Evolutionary conservation across 805 yeast genomes (phyloP), one percentile per base, ranked within the genome.

Genomic region (Schizosaccharomyces octosporus): DNA sequence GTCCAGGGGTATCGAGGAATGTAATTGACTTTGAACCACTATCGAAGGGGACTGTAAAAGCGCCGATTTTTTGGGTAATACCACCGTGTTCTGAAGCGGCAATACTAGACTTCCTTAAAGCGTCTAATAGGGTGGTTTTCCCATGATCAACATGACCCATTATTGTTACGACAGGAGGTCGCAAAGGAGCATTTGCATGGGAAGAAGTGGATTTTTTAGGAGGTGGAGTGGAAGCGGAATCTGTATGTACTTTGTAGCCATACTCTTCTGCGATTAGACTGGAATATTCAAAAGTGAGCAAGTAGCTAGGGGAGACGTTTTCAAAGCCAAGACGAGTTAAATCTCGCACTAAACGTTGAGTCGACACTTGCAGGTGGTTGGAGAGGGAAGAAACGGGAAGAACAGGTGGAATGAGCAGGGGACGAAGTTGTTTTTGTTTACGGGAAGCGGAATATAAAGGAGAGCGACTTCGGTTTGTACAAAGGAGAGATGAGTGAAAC

Each of bases 71-170:
- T 71, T 93, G 98, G 0, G 98, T 93, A 61, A 93, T 93, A 21
- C 98, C 97, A 62, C 98, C 98, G 70, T 82, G 85, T 69, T 93
- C 98, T 54, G 82, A 79, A 39, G 81, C 80, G 0, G 84, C 97
- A 6, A 93, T 81, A 0, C 89, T 80, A 0, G 95, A 84, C 65
- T 86, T 87, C 57, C 97, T 77, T 67, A 93, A 74, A 67, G 81
- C 80, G 70, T 93, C 98, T 62, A 93, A 76, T 63, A 93, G 83
- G 0, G 98, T 90, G 1, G 98, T 93, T 70, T 93, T 93, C 1
- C 98, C 98, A 69, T 93, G 98, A 71, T 93, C 98, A 39, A 93
- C 98, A 71, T 93, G 98, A 2, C 98, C 98, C 97, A 93, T 93
- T 61, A 93, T 86, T 0, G 98, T 89, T 4, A 93, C 97, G 29